Evolutionary conservation across 75 land plant species (phyloP).

Genomic region (Azolla pinnata): DNA sequence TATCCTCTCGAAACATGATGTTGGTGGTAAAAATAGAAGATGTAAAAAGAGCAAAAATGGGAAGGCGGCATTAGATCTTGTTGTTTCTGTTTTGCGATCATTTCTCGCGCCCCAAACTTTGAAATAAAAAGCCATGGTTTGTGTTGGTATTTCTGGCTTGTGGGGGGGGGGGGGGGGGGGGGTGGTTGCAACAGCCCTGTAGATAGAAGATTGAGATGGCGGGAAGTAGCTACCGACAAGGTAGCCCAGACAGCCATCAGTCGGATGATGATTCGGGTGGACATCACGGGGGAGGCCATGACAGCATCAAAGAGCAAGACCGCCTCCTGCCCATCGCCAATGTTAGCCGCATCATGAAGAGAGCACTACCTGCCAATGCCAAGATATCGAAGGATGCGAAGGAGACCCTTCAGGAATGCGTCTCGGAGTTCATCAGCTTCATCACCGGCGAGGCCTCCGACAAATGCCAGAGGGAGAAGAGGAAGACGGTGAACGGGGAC

Average conservation of each 20-base stretch:
- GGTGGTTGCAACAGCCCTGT: conserved; percentile 22
- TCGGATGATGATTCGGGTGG: conserved; percentile 9
- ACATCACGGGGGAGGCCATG: conserved; percentile 14
- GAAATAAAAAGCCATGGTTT: no score
- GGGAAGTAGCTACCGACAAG: not conserved
- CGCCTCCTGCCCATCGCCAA: conserved; percentile 69
- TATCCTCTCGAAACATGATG: no score
- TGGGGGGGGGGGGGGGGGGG: conserved; percentile 20
- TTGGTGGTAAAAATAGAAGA: no score
- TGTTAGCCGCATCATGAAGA: conserved; percentile 69
- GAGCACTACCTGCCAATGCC: conserved; percentile 60
- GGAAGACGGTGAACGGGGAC: conserved; percentile 72
- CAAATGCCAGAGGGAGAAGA: conserved; percentile 69
- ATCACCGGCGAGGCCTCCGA: conserved; percentile 71
- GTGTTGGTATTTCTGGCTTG: no score
- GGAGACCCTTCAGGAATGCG: conserved; percentile 78
- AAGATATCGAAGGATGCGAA: conserved; percentile 74
- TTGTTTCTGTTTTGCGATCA: no score
- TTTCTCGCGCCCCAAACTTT: no score
- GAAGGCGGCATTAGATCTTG: no score
- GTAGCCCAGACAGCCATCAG: conserved; percentile 8
- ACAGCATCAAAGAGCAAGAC: conserved; percentile 50
- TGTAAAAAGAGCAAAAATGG: no score
- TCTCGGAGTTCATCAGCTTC: conserved; percentile 78
- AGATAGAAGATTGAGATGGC: conserved; percentile 14